These are phyloP conservation scores for Trichophyton schoenleinii DNA, from an alignment of 2,329 filamentous ascomycete species.

Conservation along the genomic window DNA sequence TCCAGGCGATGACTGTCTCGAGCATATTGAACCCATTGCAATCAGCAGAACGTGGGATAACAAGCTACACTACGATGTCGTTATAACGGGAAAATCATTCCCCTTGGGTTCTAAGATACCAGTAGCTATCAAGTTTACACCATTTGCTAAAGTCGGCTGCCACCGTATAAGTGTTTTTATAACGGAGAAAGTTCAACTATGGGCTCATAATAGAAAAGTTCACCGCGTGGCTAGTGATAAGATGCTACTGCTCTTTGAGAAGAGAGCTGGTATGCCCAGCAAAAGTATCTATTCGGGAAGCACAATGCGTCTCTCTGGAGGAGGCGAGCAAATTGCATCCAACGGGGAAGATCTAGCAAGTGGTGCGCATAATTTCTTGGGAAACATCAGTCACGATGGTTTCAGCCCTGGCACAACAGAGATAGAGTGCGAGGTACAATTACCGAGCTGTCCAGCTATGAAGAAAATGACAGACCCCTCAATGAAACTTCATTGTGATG, in stretches of 20 bases:
- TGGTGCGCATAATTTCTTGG: conserved; percentile 58
- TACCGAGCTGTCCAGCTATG: conserved; percentile 81
- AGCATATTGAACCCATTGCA: conserved; percentile 85
- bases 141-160: conserved; percentile 82
- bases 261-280: conserved; percentile 65
- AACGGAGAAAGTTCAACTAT: conserved; percentile 84
- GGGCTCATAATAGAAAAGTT: conserved; percentile 71
- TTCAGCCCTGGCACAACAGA: conserved; percentile 75
- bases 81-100: conserved; percentile 92
- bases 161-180: conserved; percentile 86
- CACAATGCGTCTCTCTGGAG: conserved; percentile 65
- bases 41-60: conserved; percentile 93
- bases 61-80: conserved; percentile 87
- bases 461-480: conserved; percentile 47
- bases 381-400: conserved; percentile 59
- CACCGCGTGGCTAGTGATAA: conserved; percentile 72
- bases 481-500: conserved; percentile 65
- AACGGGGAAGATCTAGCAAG: conserved; percentile 44
- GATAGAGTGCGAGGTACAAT: conserved; percentile 85
- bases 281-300: conserved; percentile 62
- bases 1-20: conserved; percentile 74
- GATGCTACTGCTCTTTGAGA: conserved; percentile 80
- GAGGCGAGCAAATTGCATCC: conserved; percentile 56
- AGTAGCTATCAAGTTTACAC: conserved; percentile 87
- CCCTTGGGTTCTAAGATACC: conserved; percentile 77